Evolutionary conservation across 495 filamentous ascomycete species (phyloP).

Genomic region (Penicillium arizonense): DNA sequence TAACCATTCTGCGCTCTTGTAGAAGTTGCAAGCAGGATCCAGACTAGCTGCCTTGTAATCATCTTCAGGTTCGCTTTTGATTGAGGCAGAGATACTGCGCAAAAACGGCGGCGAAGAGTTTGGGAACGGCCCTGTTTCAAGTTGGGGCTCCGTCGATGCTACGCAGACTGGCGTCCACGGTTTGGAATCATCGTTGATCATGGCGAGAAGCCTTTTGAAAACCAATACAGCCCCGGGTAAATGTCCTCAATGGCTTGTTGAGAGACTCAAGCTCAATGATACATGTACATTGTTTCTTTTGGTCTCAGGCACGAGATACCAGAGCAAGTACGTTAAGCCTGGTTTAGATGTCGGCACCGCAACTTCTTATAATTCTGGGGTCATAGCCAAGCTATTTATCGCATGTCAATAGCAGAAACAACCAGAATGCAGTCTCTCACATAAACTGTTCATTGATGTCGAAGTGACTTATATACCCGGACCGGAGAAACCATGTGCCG

Average conservation of each 20-base stretch:
- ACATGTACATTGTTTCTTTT: no score
- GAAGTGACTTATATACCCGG: background rate
- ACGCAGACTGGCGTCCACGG: conserved; percentile 30
- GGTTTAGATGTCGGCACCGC: no score
- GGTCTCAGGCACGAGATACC: no score
- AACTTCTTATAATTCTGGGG: no score
- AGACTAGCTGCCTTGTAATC: background rate
- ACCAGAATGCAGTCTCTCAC: no score
- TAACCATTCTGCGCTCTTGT: conserved; percentile 62
- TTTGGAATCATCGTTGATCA: conserved; percentile 3
- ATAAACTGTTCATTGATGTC: no score
- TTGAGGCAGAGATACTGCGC: background rate
- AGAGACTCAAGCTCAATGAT: no score
- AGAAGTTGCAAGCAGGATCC: conserved; percentile 37
- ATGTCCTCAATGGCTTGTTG: background rate
- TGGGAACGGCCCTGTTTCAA: background rate
- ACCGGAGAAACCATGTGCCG: conserved; percentile 18
- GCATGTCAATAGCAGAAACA: no score
- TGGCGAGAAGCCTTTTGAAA: background rate
- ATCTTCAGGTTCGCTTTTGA: background rate
- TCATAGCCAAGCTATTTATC: no score
- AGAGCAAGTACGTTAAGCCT: no score
- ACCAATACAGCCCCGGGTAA: background rate
- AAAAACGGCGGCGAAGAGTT: background rate
- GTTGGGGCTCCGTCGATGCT: conserved; percentile 22